These are phyloP conservation scores for Escovopsis sp. DNA, from an alignment of 2,329 filamentous ascomycete species.

Conservation along the genomic window DNA sequence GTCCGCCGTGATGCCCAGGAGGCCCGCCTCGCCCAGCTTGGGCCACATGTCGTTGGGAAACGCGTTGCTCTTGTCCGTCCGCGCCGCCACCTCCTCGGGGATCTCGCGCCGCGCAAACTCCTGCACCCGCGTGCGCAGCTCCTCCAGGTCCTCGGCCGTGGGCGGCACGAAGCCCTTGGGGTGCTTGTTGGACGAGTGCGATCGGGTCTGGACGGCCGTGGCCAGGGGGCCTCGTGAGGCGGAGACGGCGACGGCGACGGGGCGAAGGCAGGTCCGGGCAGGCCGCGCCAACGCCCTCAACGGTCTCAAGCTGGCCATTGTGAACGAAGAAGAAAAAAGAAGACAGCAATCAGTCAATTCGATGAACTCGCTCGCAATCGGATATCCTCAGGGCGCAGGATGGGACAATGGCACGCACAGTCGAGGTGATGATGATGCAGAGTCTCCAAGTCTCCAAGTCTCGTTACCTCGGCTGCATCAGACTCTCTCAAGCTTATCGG, in stretches of 20 bases:
- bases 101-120: constrained; percentile 87
- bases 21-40: constrained; percentile 81
- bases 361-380: too few species aligned
- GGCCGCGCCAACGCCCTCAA: constrained; percentile 23
- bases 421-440: background rate
- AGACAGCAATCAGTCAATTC: background rate
- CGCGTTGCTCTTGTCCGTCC: constrained; percentile 72
- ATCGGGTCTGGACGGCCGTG: constrained; percentile 18
- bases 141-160: constrained; percentile 55
- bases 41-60: constrained; percentile 89
- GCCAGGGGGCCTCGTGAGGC: constrained; percentile 5
- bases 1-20: constrained; percentile 86
- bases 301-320: constrained; percentile 28
- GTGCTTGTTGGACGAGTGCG: constrained; percentile 40
- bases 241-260: constrained; percentile 12
- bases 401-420: too few species aligned
- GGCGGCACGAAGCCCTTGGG: constrained; percentile 53
- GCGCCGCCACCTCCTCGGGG: constrained; percentile 62
- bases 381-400: too few species aligned
- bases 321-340: background rate
- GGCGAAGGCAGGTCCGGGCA: constrained; percentile 11
- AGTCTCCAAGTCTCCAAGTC: background rate
- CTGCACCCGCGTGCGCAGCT: constrained; percentile 70
- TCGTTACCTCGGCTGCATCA: background rate
- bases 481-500: constrained; percentile 1